These are phyloP conservation scores for Calcarisporium arbuscula DNA, from an alignment of 2,329 filamentous ascomycete genomes.

Conservation along the genomic window DNA sequence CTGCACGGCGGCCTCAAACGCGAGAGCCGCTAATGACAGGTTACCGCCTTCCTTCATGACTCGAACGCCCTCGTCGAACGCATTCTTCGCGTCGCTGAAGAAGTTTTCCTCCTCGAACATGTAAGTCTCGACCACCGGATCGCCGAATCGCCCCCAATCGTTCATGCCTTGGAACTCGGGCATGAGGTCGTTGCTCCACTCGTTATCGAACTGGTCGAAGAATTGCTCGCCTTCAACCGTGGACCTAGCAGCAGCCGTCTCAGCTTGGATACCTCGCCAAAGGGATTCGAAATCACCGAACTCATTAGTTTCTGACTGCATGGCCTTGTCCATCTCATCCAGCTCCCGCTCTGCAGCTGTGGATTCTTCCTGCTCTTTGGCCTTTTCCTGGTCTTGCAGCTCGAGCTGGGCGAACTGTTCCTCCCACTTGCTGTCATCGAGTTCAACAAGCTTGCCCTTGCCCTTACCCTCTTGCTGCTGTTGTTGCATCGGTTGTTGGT, in stretches of 20 bases:
- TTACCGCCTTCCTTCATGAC: slow-evolving; percentile 94
- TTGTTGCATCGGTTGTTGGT: slow-evolving; percentile 40
- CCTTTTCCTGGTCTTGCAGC: slow-evolving; percentile 46
- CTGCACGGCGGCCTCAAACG: slow-evolving; percentile 93
- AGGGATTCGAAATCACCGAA: slow-evolving; percentile 87
- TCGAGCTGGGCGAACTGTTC: slow-evolving; percentile 91
- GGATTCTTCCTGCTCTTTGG: slow-evolving; percentile 47
- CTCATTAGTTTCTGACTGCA: slow-evolving; percentile 66
- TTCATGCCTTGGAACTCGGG: slow-evolving; percentile 56
- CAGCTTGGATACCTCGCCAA: slow-evolving; percentile 76
- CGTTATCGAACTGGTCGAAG: slow-evolving; percentile 65
- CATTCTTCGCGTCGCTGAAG: slow-evolving; percentile 73
- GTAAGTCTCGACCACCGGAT: slow-evolving; percentile 81
- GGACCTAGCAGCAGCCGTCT: slow-evolving; percentile 62
- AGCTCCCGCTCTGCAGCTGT: slow-evolving; percentile 78
- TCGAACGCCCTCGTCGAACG: slow-evolving; percentile 86
- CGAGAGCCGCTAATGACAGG: slow-evolving; percentile 83
- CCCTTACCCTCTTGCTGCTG: slow-evolving; percentile 56
- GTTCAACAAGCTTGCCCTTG: slow-evolving; percentile 89
- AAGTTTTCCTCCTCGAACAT: slow-evolving; percentile 93
- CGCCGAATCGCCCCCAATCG: slow-evolving; percentile 60
- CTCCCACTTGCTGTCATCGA: slow-evolving; percentile 93
- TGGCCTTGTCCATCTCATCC: slow-evolving; percentile 69
- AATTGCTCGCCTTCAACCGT: slow-evolving; percentile 60
- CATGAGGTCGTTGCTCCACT: slow-evolving; percentile 61